phyloP scores from a whole-genome alignment of 345 rosid genomes.

The Reutealis trisperma region DNA sequence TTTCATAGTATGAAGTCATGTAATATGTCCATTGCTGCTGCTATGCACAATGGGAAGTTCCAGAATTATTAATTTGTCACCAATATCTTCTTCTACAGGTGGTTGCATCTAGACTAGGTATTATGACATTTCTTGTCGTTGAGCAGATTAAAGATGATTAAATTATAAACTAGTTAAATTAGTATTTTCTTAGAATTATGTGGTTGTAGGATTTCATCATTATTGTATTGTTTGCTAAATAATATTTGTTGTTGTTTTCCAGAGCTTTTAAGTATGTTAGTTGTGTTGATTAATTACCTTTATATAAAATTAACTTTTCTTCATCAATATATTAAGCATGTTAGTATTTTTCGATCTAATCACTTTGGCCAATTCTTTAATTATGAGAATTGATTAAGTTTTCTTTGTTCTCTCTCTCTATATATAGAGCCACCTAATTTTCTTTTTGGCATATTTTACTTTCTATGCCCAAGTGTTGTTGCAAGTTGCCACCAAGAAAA shows the following conservation, averaged over 20 bases:
- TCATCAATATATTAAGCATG: background rate
- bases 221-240: background rate
- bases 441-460: background rate
- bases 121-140: background rate
- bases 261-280: background rate
- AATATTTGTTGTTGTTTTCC: background rate
- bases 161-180: background rate
- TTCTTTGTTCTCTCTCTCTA: background rate
- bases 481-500: background rate
- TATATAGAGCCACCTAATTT: no score
- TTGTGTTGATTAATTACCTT: background rate
- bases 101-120: slow-evolving; percentile 23
- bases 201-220: slow-evolving; percentile 8
- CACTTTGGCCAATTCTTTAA: background rate
- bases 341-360: background rate
- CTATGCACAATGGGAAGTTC: slow-evolving; percentile 8
- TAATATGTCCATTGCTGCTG: background rate
- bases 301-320: background rate
- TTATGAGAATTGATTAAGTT: background rate
- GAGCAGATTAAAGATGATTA: background rate
- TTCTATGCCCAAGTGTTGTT: background rate
- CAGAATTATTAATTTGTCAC: slow-evolving; percentile 18
- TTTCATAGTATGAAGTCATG: background rate
- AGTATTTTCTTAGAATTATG: background rate
- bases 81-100: background rate